Evolutionary conservation across 257 asterid genomes (phyloP).

Genomic region (Fraxinus quadrangulata): DNA sequence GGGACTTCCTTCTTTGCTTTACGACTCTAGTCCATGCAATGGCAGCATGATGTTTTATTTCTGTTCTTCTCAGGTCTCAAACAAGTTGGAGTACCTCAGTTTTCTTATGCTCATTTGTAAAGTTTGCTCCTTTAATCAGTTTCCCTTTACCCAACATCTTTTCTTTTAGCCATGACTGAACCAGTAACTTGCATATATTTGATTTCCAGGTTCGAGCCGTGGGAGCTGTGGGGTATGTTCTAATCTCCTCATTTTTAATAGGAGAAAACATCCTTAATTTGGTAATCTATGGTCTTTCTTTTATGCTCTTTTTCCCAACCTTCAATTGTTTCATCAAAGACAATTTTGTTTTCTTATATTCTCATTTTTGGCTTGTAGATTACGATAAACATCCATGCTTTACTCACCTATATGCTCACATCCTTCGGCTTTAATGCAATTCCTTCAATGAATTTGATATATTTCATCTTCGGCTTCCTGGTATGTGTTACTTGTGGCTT

Average conservation of each 20-base stretch:
- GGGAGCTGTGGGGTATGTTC: conserved; percentile 82
- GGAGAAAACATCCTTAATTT: conserved; percentile 89
- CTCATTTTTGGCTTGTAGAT: conserved; percentile 48
- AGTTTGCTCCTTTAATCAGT: conserved; percentile 29
- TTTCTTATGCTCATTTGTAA: conserved; percentile 73
- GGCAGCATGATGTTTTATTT: background rate
- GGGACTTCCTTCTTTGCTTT: background rate
- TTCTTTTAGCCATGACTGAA: background rate
- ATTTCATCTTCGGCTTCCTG: conserved; percentile 75
- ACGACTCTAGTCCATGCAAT: conserved; percentile 5
- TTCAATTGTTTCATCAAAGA: background rate
- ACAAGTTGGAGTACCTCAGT: conserved; percentile 79
- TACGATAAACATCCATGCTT: conserved; percentile 79
- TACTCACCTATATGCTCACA: conserved; percentile 62
- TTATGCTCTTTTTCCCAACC: background rate
- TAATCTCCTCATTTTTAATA: conserved; percentile 74
- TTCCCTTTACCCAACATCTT: conserved; percentile 19
- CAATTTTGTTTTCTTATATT: conserved; percentile 6
- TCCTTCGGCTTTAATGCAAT: conserved; percentile 60
- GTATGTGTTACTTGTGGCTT: conserved; percentile 38
- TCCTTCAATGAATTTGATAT: conserved; percentile 79
- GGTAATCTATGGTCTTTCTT: conserved; percentile 45
- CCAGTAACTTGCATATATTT: conserved; percentile 11
- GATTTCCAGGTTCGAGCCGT: conserved; percentile 76
- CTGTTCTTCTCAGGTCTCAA: conserved; percentile 54